Base-by-base conservation (phyloP, 495 filamentous ascomycete species). In the Staphylotrichum tortipilum region DNA sequence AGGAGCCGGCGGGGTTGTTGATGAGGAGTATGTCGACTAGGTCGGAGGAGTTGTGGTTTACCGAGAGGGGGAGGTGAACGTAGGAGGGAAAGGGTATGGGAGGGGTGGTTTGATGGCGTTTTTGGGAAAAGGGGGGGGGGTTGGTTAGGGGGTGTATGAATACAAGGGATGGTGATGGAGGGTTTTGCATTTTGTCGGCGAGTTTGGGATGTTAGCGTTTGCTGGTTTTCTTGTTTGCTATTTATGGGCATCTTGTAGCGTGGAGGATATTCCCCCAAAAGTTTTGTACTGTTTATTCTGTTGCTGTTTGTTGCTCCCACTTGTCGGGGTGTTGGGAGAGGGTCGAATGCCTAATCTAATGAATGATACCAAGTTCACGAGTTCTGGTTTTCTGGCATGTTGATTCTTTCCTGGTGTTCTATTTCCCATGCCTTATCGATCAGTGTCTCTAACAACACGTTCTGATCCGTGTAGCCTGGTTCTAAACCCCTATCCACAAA, bases 31-130 rank as follows among this genome's bases (percentile, higher is more conserved):
- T 60, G 49, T 62, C 61, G 34, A 66, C 61, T 15, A 48, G 63
- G 52, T 58, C 54, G 1, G 63, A 66, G 38, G 63, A 66, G 54
- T 33, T 66, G 4, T 64, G 56, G 55, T 52, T 63, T 26, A 15
- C 36, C 0, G 40, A 49, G 36, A 18, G 23, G 36, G 15, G 24
- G 3, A 15, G 14, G 30, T 31, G n/a, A 17, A 4, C 4, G 17
- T 2, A 3, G 34, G 18, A 11, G 3, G 19, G 31, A 29, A 22
- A 31, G 21, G 22, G 31, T 11, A 18, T 17, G 26, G 26, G 26
- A 10, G 26, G 26, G 14, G 23, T 17, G 39, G 39, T 31, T 31
- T 8, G 33, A 35, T 35, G 12, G 9, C 12, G 7, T 42, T 17
- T 42, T 22, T 3, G 22, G n/a, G 7, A 28, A 11, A 7, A 26